Evolutionary conservation across 129 eudicot species (phyloP).

Genomic region (Tanacetum coccineum): DNA sequence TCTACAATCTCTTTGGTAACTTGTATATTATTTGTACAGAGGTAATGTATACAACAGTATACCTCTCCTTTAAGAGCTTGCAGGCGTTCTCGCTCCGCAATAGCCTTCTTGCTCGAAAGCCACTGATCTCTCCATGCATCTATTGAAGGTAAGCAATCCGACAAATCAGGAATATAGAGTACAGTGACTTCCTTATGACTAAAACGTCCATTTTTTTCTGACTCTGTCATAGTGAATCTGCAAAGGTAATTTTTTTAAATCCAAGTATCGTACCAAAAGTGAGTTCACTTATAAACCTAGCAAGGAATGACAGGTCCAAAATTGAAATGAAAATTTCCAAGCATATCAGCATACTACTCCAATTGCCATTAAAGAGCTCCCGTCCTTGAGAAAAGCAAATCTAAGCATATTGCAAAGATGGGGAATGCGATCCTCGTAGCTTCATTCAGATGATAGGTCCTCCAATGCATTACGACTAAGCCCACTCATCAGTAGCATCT

Average conservation of each 20-base stretch:
- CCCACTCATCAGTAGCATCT: too few relatives aligned
- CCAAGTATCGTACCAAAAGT: neutral
- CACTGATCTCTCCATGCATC: slow-evolving; percentile 84
- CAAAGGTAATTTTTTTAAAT: slow-evolving; percentile 10
- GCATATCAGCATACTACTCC: too few relatives aligned
- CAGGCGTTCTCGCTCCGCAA: slow-evolving; percentile 61
- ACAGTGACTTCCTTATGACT: slow-evolving; percentile 91
- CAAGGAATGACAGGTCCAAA: too few relatives aligned
- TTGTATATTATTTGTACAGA: neutral
- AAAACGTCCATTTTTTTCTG: slow-evolving; percentile 80
- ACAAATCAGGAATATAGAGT: too few relatives aligned
- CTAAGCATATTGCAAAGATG: too few relatives aligned
- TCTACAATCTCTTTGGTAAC: neutral
- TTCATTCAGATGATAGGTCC: too few relatives aligned
- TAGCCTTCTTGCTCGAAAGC: slow-evolving; percentile 67
- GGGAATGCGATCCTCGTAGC: too few relatives aligned
- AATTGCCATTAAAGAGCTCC: too few relatives aligned
- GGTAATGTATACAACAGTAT: slow-evolving; percentile 8
- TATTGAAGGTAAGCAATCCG: slow-evolving; percentile 80
- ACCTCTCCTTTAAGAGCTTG: slow-evolving; percentile 65
- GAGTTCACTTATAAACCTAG: neutral
- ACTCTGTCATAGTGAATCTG: slow-evolving; percentile 94
- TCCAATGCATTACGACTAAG: too few relatives aligned
- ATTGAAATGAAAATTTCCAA: too few relatives aligned
- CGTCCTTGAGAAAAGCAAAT: too few relatives aligned